Conservation (phyloP, 129 eudicot genomes). For the Daucus carota region DH1_v3.0 NC_030386.2:35082001-35082500, state of each 20-base stretch:
- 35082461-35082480: slow-evolving; percentile 80
- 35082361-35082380: background rate
- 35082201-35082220: slow-evolving; percentile 99
- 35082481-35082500: slow-evolving; percentile 66
- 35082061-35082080: background rate
- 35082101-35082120: background rate
- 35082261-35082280: slow-evolving; percentile 92
- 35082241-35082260: slow-evolving; percentile 97
- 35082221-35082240: slow-evolving; percentile 96
- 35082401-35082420: slow-evolving; percentile 89
- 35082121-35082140: background rate
- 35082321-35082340: slow-evolving; percentile 5
- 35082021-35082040: background rate
- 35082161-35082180: slow-evolving; percentile 23
- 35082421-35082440: slow-evolving; percentile 71
- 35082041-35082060: background rate
- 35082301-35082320: slow-evolving; percentile 85
- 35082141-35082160: slow-evolving; percentile 4
- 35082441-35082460: slow-evolving; percentile 77
- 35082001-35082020: background rate
- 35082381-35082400: background rate
- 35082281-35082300: slow-evolving; percentile 45
- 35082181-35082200: slow-evolving; percentile 90
- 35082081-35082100: background rate
- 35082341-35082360: background rate